These are phyloP conservation scores for Chrysanthemum lavandulifolium DNA, from an alignment of 129 eudicot species.

Conservation along the genomic window DNA sequence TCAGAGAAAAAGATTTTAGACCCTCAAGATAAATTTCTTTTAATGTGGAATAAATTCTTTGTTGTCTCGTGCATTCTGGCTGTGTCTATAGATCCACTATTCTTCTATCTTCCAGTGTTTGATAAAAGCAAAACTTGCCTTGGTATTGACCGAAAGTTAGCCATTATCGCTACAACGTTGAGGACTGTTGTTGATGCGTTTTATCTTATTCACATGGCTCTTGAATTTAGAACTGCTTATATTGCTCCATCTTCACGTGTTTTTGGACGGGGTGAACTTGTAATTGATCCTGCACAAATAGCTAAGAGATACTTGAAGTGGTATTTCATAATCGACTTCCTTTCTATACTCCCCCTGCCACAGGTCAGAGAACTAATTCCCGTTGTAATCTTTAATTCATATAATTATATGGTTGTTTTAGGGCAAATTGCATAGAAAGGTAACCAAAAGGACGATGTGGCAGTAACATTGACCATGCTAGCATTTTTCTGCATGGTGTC, in stretches of 20 bases:
- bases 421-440: neutral
- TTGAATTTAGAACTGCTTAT: constrained; percentile 88
- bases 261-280: constrained; percentile 97
- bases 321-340: constrained; percentile 83
- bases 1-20: constrained; percentile 85
- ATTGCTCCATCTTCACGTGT: constrained; percentile 97
- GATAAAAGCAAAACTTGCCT: constrained; percentile 47
- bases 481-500: neutral
- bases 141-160: constrained; percentile 69
- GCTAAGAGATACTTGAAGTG: constrained; percentile 77
- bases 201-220: constrained; percentile 88
- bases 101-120: constrained; percentile 85
- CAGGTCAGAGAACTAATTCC: constrained; percentile 54
- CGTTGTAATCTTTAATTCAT: neutral
- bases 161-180: constrained; percentile 69
- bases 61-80: constrained; percentile 79
- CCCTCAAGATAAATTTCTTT: constrained; percentile 84
- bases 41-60: constrained; percentile 67
- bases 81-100: constrained; percentile 83
- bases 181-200: constrained; percentile 80
- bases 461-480: neutral
- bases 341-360: constrained; percentile 85
- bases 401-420: neutral
- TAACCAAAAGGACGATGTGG: neutral
- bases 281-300: constrained; percentile 81